These are phyloP conservation scores for Kodamaea nitidulidarum DNA, from an alignment of 805 yeast genomes.

Conservation along the genomic window DNA sequence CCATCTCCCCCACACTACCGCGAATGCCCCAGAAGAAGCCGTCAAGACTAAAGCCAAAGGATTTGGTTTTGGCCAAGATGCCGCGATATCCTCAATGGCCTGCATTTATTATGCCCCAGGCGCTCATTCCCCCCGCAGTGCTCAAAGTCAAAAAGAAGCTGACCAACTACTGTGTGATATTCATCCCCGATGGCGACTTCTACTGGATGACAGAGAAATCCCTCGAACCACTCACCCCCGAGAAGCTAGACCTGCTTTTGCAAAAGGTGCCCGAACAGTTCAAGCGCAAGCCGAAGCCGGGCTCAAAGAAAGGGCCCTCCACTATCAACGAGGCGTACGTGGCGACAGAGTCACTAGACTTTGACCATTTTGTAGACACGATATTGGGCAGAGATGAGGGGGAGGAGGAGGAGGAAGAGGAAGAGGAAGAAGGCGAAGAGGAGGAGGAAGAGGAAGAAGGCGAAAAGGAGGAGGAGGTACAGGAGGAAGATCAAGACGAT, in stretches of 20 bases:
- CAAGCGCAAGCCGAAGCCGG: slow-evolving; percentile 19
- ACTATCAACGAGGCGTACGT: slow-evolving; percentile 35
- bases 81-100: slow-evolving; percentile 49
- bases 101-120: slow-evolving; percentile 41
- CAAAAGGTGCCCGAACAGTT: slow-evolving; percentile 25
- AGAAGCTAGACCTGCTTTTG: slow-evolving; percentile 26
- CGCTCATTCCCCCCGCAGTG: slow-evolving; percentile 33
- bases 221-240: slow-evolving; percentile 28
- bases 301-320: slow-evolving; percentile 23
- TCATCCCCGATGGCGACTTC: slow-evolving; percentile 45
- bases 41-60: slow-evolving; percentile 26
- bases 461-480: slow-evolving; percentile 13
- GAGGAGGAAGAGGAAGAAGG: slow-evolving; percentile 15
- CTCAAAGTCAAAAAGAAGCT: slow-evolving; percentile 33
- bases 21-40: slow-evolving; percentile 29
- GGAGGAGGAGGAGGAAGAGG: slow-evolving; percentile 22
- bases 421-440: slow-evolving; percentile 14
- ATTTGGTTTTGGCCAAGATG: slow-evolving; percentile 44
- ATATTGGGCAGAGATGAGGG: slow-evolving; percentile 20
- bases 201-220: slow-evolving; percentile 42
- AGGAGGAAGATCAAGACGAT: slow-evolving; percentile 12
- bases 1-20: background rate
- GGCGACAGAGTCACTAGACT: slow-evolving; percentile 34
- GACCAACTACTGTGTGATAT: slow-evolving; percentile 39
- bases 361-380: slow-evolving; percentile 34